Evolutionary conservation across 495 filamentous ascomycete species (phyloP), one percentile per base, ranked within the genome.

Genomic region (Xylaria curta): DNA sequence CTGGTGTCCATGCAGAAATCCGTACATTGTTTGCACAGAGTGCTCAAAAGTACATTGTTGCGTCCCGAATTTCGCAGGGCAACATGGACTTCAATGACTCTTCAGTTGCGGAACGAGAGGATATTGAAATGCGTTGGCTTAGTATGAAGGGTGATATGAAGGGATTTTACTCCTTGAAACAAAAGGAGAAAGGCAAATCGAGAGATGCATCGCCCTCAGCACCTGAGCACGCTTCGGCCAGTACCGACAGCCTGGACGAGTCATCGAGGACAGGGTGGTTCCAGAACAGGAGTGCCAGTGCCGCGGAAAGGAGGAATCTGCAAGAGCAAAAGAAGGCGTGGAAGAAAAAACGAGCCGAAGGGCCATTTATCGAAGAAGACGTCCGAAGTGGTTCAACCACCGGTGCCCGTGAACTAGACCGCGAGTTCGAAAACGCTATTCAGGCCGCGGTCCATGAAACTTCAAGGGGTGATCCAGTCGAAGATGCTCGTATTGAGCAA

Each of bases 1-100:
- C 90, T 69, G 94, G 94, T 2, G 82, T 95, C 3, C 91, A 93
- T 79, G 90, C 91, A 58, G 90, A 93, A 74, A 83, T 94, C 26
- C 87, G 90, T 42, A 91, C 87, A 38, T 75, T 86, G 36, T 87
- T 92, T 70, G 87, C 89, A 21, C 84, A 85, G 33, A 90, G 86
- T 68, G 88, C 89, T 54, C 82, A 89, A 17, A 92, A 90, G 70
- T 92, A 94, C 66, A 92, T 95, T 61, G 85, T 93, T 46, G 85
- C 91, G 1, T 88, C 92, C 33, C 86, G 93, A 5, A 91, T 92
- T 36, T 80, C 88, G 15, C 92, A 95, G 78, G 93, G 93, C 4
- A 85, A 89, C 58, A 86, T 90, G 60, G 91, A 95, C 28, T 84
- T 85, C 59, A 78, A 81, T 15, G 70, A 69, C 4, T 75, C 85